These are phyloP conservation scores for Sporisorium exsertum DNA, from an alignment of 1,284 basidiomycete species.

Conservation along the genomic window DNA sequence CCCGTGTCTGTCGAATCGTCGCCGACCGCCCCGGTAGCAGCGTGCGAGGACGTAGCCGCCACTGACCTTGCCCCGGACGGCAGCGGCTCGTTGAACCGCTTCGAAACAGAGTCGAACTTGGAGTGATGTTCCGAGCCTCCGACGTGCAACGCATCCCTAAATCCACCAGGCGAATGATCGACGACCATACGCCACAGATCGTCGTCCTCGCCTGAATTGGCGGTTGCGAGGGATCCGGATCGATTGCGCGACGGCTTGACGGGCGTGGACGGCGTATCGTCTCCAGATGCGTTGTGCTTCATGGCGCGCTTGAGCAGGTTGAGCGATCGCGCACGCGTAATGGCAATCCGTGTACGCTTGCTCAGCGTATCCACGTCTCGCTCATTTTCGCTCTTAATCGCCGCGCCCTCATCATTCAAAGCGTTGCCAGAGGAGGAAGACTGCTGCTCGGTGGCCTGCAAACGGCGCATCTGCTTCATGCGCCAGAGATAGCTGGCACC, in stretches of 20 bases:
- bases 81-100: conserved; percentile 37
- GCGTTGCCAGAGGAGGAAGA: neutral
- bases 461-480: conserved; percentile 48
- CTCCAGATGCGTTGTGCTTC: conserved; percentile 8
- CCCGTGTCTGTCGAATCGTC: conserved; percentile 14
- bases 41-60: conserved; percentile 13
- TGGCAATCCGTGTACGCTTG: conserved; percentile 33
- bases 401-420: neutral
- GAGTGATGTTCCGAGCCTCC: conserved; percentile 60
- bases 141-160: conserved; percentile 59
- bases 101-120: conserved; percentile 47
- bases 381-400: neutral
- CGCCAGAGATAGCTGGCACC: conserved; percentile 71
- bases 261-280: conserved; percentile 13
- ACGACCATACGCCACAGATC: conserved; percentile 48
- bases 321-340: conserved; percentile 30
- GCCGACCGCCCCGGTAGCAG: conserved; percentile 13
- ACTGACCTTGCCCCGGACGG: neutral
- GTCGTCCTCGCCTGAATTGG: neutral
- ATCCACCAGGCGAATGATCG: conserved; percentile 51
- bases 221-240: conserved; percentile 5
- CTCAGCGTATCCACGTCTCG: conserved; percentile 16
- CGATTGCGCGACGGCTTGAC: conserved; percentile 13
- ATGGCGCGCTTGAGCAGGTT: conserved; percentile 32
- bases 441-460: conserved; percentile 18